These are phyloP conservation scores for Thielaviopsis punctulata DNA, from an alignment of 2,329 filamentous ascomycete species.

Conservation along the genomic window DNA sequence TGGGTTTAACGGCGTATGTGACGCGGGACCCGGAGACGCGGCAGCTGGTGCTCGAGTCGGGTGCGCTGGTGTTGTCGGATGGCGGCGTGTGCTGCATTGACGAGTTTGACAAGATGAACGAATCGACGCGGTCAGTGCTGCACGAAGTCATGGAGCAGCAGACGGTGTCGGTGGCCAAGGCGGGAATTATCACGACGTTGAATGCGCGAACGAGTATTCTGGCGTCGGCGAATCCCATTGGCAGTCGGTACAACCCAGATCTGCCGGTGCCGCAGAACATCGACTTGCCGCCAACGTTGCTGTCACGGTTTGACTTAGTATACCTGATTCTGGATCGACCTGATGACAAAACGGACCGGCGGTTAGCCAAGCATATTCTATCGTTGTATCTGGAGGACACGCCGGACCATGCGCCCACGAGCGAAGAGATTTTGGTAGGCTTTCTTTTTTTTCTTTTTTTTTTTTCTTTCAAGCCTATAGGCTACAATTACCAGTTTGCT, in stretches of 20 bases:
- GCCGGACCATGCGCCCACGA: slow-evolving; percentile 62
- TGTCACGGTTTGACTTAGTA: slow-evolving; percentile 92
- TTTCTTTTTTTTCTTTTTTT: background rate
- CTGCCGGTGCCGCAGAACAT: slow-evolving; percentile 96
- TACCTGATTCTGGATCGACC: slow-evolving; percentile 91
- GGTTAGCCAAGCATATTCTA: slow-evolving; percentile 78
- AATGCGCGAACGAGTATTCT: slow-evolving; percentile 93
- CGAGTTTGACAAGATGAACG: slow-evolving; percentile 77
- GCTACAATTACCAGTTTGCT: too few species aligned
- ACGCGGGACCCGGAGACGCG: slow-evolving; percentile 66
- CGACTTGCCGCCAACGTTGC: slow-evolving; percentile 81
- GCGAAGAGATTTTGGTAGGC: slow-evolving; percentile 64
- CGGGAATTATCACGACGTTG: slow-evolving; percentile 88
- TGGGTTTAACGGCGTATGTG: slow-evolving; percentile 66
- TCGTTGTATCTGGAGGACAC: slow-evolving; percentile 94
- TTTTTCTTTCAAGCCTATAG: background rate
- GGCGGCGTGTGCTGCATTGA: slow-evolving; percentile 74
- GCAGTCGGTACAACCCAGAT: slow-evolving; percentile 93
- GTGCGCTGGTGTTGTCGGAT: slow-evolving; percentile 61
- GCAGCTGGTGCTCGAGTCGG: slow-evolving; percentile 65
- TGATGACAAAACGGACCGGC: slow-evolving; percentile 76
- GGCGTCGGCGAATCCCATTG: slow-evolving; percentile 93
- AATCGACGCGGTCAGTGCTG: slow-evolving; percentile 59
- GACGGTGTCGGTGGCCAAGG: slow-evolving; percentile 72
- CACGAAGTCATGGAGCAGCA: slow-evolving; percentile 85